A percentile compares a stretch with the other conserved stretches of the same genome.
Conservation (phyloP, 208 protist species). For the Leishmania lainsoni region DNA sequence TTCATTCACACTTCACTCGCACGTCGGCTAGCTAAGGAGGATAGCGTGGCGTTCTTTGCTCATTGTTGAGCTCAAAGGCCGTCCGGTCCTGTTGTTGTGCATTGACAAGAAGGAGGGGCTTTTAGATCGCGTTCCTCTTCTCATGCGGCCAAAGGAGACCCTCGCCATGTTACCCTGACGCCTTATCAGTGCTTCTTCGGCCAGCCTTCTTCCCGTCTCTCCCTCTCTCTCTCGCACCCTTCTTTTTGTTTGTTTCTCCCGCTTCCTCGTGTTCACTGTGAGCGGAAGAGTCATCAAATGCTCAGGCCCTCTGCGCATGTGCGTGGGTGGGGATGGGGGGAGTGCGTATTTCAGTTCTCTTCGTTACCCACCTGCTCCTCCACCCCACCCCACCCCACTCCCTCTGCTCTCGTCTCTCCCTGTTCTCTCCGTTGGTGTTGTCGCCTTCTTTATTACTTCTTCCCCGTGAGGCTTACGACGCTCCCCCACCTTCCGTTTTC, state of each 20-base stretch:
- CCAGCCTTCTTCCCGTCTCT: neutral
- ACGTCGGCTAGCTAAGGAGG: neutral
- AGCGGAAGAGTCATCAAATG: neutral
- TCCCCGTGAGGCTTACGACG: neutral
- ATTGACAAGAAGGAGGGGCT: neutral
- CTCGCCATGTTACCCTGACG: neutral
- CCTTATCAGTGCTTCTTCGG: neutral
- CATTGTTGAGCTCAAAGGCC: neutral
- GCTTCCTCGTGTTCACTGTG: neutral
- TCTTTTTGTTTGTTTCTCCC: neutral
- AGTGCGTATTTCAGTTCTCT: too few species aligned
- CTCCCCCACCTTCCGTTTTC: neutral
- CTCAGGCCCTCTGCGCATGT: neutral
- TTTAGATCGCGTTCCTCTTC: neutral
- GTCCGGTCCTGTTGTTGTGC: too few species aligned
- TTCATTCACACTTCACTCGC: neutral
- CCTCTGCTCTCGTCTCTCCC: neutral
- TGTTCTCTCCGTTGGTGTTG: neutral
- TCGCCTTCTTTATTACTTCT: neutral
- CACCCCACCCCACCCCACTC: neutral
- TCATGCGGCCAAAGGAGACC: neutral
- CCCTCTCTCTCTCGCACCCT: neutral
- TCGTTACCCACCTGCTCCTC: neutral
- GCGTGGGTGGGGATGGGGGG: too few species aligned
- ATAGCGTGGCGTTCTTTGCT: neutral